Percentiles rank a stretch among this genome's conserved stretches.
Conservation (phyloP, 2,329 filamentous ascomycete genomes). For the Neonectria punicea region DNA sequence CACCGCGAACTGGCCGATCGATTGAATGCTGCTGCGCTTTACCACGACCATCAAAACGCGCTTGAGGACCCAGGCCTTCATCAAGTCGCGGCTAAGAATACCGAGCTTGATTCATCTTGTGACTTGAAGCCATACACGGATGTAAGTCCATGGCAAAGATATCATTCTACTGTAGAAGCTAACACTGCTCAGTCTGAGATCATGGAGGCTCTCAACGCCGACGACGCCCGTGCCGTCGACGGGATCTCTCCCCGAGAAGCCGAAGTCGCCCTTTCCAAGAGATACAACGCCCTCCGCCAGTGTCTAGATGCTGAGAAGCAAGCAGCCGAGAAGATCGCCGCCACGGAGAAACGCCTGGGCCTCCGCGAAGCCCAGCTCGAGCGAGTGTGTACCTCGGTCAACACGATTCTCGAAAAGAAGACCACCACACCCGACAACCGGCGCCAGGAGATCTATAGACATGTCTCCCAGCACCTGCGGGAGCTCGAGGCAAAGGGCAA, state of each 20-base stretch:
- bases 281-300: slow-evolving; percentile 32
- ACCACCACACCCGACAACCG: slow-evolving; percentile 6
- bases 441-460: slow-evolving; percentile 38
- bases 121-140: slow-evolving; percentile 32
- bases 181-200: slow-evolving; percentile 30
- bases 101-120: neutral
- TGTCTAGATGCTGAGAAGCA: slow-evolving; percentile 18
- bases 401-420: slow-evolving; percentile 16
- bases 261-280: slow-evolving; percentile 30
- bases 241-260: slow-evolving; percentile 32
- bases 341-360: slow-evolving; percentile 13
- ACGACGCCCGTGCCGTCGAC: slow-evolving; percentile 33
- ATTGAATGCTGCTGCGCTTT: neutral
- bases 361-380: slow-evolving; percentile 29
- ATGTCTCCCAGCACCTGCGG: slow-evolving; percentile 42
- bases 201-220: slow-evolving; percentile 31
- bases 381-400: slow-evolving; percentile 17
- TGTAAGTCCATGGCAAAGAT: slow-evolving; percentile 13
- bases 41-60: neutral
- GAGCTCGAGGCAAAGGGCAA: slow-evolving; percentile 16
- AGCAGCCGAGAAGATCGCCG: neutral
- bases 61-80: neutral
- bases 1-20: slow-evolving; percentile 6
- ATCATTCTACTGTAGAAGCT: neutral
- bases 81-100: neutral